Conservation (phyloP, 345 rosid species). For the Lepidium aucheri region DNA sequence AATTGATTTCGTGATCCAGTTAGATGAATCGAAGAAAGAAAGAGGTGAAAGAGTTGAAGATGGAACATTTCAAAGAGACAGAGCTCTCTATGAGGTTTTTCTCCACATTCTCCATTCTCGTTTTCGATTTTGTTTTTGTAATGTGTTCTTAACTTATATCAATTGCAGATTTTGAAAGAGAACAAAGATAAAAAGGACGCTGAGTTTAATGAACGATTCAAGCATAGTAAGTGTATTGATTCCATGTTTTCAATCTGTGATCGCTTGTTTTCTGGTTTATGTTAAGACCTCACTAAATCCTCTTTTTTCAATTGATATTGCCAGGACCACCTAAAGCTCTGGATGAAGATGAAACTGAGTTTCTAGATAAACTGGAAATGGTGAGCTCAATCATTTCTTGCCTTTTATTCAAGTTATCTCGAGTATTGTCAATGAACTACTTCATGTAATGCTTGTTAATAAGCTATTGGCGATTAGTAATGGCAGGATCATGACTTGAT, state of each 20-base stretch:
- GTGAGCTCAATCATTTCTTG: conserved; percentile 33
- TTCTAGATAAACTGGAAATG: conserved; percentile 73
- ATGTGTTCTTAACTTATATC: background rate
- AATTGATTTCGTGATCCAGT: conserved; percentile 32
- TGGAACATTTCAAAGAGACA: conserved; percentile 91
- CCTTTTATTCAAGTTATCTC: background rate
- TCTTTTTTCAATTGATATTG: background rate
- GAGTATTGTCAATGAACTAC: background rate
- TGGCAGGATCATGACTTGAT: background rate
- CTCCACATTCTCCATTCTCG: background rate
- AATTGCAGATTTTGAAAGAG: conserved; percentile 74
- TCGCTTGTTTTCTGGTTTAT: background rate
- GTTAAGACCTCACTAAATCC: background rate
- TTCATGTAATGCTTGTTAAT: background rate
- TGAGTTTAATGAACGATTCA: conserved; percentile 91
- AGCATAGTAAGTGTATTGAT: conserved; percentile 57
- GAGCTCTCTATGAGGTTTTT: conserved; percentile 72
- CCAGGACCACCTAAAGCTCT: conserved; percentile 95
- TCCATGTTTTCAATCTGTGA: background rate
- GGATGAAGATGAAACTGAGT: conserved; percentile 97
- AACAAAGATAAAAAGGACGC: conserved; percentile 93
- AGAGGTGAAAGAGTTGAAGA: conserved; percentile 94
- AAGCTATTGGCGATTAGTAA: background rate
- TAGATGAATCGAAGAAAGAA: conserved; percentile 71
- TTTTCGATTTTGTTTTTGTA: background rate